These are phyloP conservation scores for Sisymbrium altissimum DNA, from an alignment of 345 rosid genomes.

Conservation along the genomic window DNA sequence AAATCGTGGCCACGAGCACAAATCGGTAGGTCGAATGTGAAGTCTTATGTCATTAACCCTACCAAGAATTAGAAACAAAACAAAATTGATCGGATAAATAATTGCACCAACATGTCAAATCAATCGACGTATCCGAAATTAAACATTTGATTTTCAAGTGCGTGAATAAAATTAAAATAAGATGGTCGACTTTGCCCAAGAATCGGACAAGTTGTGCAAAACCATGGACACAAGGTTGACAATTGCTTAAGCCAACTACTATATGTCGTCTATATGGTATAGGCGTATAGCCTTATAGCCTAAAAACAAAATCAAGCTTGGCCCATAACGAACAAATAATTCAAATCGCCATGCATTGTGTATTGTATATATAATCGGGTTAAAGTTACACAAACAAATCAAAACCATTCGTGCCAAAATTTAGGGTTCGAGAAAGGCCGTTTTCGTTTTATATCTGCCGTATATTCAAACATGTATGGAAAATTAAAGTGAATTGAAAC, in stretches of 20 bases:
- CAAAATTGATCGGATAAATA: neutral
- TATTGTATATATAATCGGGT: neutral
- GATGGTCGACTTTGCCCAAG: neutral
- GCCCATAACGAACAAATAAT: neutral
- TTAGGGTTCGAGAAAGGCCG: neutral
- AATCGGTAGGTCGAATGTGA: constrained; percentile 22
- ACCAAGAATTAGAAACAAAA: constrained; percentile 15
- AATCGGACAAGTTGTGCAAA: neutral
- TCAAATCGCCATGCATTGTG: constrained; percentile 8
- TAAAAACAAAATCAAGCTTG: neutral
- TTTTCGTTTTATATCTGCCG: neutral
- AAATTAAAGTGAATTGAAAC: neutral
- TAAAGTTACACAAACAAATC: neutral
- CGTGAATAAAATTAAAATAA: neutral
- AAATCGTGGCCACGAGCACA: constrained; percentile 20
- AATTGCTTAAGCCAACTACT: neutral
- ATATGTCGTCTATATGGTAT: neutral
- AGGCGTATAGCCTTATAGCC: neutral
- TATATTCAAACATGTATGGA: neutral
- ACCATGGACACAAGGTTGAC: constrained; percentile 1
- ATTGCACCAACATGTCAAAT: constrained; percentile 30
- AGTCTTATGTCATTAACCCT: constrained; percentile 28
- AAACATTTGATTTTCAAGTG: neutral
- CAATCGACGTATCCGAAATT: constrained; percentile 14
- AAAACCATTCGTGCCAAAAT: neutral